Base-by-base conservation (phyloP, 2,329 filamentous ascomycete genomes). In the Magnaporthiopsis rhizophila region DNA sequence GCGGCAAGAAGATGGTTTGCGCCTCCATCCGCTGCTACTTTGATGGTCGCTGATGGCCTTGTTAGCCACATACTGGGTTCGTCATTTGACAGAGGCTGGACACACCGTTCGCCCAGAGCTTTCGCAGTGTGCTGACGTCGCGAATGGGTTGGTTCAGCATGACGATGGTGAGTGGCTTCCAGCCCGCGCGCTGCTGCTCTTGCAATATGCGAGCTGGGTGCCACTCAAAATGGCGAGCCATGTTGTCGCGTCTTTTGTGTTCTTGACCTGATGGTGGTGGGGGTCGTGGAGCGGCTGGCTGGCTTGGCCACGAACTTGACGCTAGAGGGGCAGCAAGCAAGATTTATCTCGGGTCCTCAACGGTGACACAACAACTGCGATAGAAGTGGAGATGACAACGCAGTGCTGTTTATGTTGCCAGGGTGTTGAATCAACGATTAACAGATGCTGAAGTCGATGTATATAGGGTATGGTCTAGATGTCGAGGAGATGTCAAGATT, bases 11-110 rank as follows among this genome's bases (percentile, higher is more conserved):
- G 82, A 53, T 86, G 83, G 72, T 98, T 96, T 59, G 93, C 93
- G 30, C 92, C 95, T 64, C 93, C 95, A 77, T 99, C 95, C 34
- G 92, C 95, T 65, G 92, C 96, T 63, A 98, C 81, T 30, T 83
- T 28, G 77, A 79, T 63, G 90, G 88, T 90, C 26, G 28, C 26
- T 38, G 24, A 26, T 28, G 57, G 59, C 67, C 34, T 36, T 12
- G 13, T 61, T 13, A 21, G 18, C 6, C 8, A 1, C 2, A 15
- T 62, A 0, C 18, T 3, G 21, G 2, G 11, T 50, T n/a, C n/a
- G 3, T 13, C n/a, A 12, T 21, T 11, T 24, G 7, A 5, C 15
- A 28, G 61, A 12, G 57, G 4, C 38, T 50, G 6, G 9, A 66
- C 75, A 50, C 71, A 83, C 81, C 77, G 64, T 80, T 81, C 58